A percentile compares a stretch with the other conserved stretches of the same genome.
Conservation (phyloP, 2,329 filamentous ascomycete species). For the Microdochium paspali region DNA sequence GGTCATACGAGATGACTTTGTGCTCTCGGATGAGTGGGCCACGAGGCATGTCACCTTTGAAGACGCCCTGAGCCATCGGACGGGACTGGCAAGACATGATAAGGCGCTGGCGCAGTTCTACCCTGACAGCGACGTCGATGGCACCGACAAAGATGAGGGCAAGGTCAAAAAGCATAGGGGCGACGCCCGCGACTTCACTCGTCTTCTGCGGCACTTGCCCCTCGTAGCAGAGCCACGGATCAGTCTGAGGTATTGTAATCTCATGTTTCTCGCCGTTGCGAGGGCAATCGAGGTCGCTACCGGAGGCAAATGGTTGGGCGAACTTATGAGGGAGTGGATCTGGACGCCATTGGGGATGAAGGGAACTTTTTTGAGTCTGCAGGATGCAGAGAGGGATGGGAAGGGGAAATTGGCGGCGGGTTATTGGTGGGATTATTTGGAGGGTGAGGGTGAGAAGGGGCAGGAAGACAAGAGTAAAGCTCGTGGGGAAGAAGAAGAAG, state of each 20-base stretch:
- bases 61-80: slow-evolving; percentile 41
- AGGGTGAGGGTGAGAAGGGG: not conserved
- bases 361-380: slow-evolving; percentile 23
- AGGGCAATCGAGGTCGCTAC: slow-evolving; percentile 34
- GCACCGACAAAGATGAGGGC: not conserved
- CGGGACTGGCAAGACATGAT: slow-evolving; percentile 36
- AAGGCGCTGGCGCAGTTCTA: slow-evolving; percentile 15
- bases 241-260: slow-evolving; percentile 39
- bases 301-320: slow-evolving; percentile 21
- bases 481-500: not conserved
- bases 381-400: slow-evolving; percentile 15
- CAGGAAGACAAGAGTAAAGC: not conserved
- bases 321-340: slow-evolving; percentile 26
- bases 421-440: slow-evolving; percentile 26
- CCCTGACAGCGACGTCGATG: slow-evolving; percentile 15
- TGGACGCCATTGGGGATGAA: slow-evolving; percentile 35
- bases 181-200: slow-evolving; percentile 24
- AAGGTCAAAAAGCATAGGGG: slow-evolving; percentile 11
- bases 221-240: slow-evolving; percentile 32
- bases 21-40: slow-evolving; percentile 26
- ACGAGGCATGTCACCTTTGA: slow-evolving; percentile 40
- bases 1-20: slow-evolving; percentile 41
- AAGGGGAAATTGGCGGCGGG: slow-evolving; percentile 26
- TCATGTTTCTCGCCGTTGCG: slow-evolving; percentile 38
- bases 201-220: slow-evolving; percentile 32